Evolutionary conservation across 164 flowering plant genomes (phyloP).

Genomic region (Aristolochia fimbriata): DNA sequence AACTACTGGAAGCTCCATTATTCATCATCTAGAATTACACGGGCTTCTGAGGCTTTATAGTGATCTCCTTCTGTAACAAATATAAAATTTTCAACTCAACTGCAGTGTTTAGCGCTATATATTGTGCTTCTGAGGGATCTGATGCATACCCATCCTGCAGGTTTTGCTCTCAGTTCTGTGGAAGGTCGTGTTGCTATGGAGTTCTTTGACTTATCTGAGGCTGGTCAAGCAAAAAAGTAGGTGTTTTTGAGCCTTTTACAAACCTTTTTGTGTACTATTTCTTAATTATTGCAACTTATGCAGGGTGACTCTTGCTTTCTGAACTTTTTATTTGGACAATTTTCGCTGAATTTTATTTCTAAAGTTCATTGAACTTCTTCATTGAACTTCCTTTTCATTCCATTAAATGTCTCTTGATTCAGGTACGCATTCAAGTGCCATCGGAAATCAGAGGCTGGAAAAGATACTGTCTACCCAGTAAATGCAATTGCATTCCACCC

Average conservation of each 20-base stretch:
- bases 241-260: constrained; percentile 7
- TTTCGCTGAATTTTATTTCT: neutral
- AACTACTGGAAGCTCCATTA: too few species aligned
- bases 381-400: too few species aligned
- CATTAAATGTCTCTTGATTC: constrained; percentile 9
- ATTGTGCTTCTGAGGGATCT: neutral
- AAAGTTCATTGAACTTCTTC: neutral
- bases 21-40: too few species aligned
- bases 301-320: neutral
- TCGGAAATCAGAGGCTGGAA: constrained; percentile 88
- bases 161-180: constrained; percentile 97
- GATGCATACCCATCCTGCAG: constrained; percentile 26
- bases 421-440: constrained; percentile 99
- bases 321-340: neutral
- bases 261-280: neutral
- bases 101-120: too few species aligned
- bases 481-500: constrained; percentile 96
- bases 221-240: constrained; percentile 94
- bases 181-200: constrained; percentile 99
- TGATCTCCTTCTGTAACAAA: too few species aligned
- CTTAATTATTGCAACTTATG: neutral
- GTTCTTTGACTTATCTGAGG: constrained; percentile 91
- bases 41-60: too few species aligned
- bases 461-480: constrained; percentile 88
- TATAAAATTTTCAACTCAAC: too few species aligned